phyloP scores from a whole-genome alignment of 192 early-diverging fungal genomes.

The Coemansia pectinata region DNA sequence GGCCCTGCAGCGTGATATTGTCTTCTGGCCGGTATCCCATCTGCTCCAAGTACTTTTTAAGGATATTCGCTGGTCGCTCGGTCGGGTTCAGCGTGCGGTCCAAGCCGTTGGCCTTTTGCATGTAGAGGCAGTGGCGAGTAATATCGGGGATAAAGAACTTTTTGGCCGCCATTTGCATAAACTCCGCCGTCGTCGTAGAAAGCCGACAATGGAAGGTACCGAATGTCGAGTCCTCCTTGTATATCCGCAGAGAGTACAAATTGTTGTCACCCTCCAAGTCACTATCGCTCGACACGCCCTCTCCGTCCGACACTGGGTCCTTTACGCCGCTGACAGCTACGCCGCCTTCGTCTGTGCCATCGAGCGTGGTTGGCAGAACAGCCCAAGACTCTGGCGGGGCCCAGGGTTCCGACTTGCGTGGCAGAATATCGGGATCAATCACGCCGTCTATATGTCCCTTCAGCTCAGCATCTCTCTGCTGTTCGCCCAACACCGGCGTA shows the following conservation, averaged over 20 bases:
- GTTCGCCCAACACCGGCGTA: background rate
- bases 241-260: slow-evolving; percentile 72
- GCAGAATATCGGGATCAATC: slow-evolving; percentile 5
- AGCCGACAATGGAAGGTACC: slow-evolving; percentile 72
- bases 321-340: slow-evolving; percentile 22
- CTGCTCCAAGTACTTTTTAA: slow-evolving; percentile 71
- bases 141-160: slow-evolving; percentile 83
- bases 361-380: slow-evolving; percentile 55
- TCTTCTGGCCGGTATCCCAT: slow-evolving; percentile 80
- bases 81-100: slow-evolving; percentile 69
- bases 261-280: slow-evolving; percentile 40
- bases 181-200: slow-evolving; percentile 70
- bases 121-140: slow-evolving; percentile 51
- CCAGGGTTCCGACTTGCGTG: slow-evolving; percentile 60
- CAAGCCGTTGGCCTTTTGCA: slow-evolving; percentile 54
- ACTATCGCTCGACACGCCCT: slow-evolving; percentile 33
- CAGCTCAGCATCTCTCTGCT: background rate
- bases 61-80: slow-evolving; percentile 75
- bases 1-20: slow-evolving; percentile 72
- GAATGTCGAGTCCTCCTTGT: slow-evolving; percentile 77
- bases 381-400: slow-evolving; percentile 74
- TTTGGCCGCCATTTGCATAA: slow-evolving; percentile 71
- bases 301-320: slow-evolving; percentile 30
- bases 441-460: background rate
- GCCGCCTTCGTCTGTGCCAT: slow-evolving; percentile 40